Evolutionary conservation across 306 rosid species (phyloP), one percentile per base, ranked within the genome.

Genomic region (Carpinus viminea): DNA sequence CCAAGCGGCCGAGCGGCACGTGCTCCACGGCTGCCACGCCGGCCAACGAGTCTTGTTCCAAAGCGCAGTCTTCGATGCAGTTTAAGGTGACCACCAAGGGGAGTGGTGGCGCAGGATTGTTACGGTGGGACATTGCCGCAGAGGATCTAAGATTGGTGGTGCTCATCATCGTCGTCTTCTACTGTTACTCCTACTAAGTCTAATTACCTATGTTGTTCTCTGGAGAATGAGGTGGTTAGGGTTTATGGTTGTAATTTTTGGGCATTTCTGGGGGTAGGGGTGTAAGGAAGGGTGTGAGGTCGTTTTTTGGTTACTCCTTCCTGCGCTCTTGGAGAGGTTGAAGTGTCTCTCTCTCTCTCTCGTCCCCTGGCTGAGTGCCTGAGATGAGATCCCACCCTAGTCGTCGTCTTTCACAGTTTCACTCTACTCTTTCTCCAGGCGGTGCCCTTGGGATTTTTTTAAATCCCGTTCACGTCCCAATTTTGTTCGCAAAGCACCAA

Each of bases 11-110:
- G 77, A 96, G 96, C 0, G 98, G 99, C 2, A 96, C 92, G 54
- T 96, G 93, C 50, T 96, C 97, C 56, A 96, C 83, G 82, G 75
- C 38, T 60, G 99, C 98, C 79, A 90, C 81, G 84, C 91, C 96
- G 85, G 96, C 66, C 28, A 96, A 82, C 80, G 92, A 96, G 7
- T 90, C 90, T 73, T 87, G 91, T 80, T 96, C 99, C 65, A 91
- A 83, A 80, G 88, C 84, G 64, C 93, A 96, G 74, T 93, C 96
- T 3, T 96, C 96, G 90, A 96, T 79, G 92, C 99, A 96, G 86
- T 93, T 96, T 55, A 96, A 96, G 85, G 92, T 79, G 17, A 96
- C 98, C 1, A 93, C 96, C 13, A 84, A 71, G 70, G 99, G 97
- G 8, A 88, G 97, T 50, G 94, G 84, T 59, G 96, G 83, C 17